Conservation (phyloP, 1,284 basidiomycete species). For the Flammula alnicola region DNA sequence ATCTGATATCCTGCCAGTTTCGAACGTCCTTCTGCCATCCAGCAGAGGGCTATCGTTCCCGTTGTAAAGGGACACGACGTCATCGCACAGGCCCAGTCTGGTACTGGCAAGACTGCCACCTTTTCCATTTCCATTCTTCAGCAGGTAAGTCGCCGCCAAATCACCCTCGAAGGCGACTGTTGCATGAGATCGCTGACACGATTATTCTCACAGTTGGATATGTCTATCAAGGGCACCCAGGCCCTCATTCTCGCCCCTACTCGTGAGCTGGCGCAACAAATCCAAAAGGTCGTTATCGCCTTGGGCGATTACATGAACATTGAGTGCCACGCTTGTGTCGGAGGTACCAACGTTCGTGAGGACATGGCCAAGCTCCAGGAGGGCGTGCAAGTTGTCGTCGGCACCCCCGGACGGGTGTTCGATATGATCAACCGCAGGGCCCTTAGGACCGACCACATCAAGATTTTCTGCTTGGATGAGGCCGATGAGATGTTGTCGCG, state of each 20-base stretch:
- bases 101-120: slow-evolving; percentile 89
- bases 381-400: slow-evolving; percentile 85
- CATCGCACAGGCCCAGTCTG: slow-evolving; percentile 90
- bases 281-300: slow-evolving; percentile 93
- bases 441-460: slow-evolving; percentile 82
- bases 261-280: slow-evolving; percentile 94
- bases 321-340: slow-evolving; percentile 88
- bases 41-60: slow-evolving; percentile 91
- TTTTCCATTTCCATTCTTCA: slow-evolving; percentile 90
- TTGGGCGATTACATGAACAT: slow-evolving; percentile 94
- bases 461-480: slow-evolving; percentile 93
- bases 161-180: not conserved
- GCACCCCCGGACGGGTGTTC: slow-evolving; percentile 87
- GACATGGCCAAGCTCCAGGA: slow-evolving; percentile 89
- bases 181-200: no score
- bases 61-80: slow-evolving; percentile 90
- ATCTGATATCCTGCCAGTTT: slow-evolving; percentile 59
- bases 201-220: slow-evolving; percentile 58
- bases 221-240: slow-evolving; percentile 82
- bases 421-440: slow-evolving; percentile 93
- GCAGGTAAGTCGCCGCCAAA: slow-evolving; percentile 44
- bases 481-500: slow-evolving; percentile 93
- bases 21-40: slow-evolving; percentile 91
- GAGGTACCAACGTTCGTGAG: slow-evolving; percentile 88
- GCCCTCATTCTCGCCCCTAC: slow-evolving; percentile 93